Conservation (phyloP, 805 yeast genomes). For the Suhomyces vadensis region DNA sequence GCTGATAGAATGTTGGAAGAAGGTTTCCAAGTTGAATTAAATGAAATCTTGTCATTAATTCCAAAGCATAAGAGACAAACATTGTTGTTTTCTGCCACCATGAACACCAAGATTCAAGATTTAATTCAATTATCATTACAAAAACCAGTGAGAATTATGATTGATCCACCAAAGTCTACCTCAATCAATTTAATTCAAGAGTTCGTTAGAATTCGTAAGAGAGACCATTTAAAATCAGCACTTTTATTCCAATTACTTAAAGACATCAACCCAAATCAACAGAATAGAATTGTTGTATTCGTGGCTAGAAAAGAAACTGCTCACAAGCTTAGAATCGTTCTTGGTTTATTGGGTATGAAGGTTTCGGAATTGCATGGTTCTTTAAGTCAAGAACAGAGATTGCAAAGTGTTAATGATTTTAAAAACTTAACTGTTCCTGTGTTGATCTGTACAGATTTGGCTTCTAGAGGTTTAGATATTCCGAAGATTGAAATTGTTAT, state of each 20-base stretch:
- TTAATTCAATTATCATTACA: conserved; percentile 84
- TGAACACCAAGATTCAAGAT: conserved; percentile 90
- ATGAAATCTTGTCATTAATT: conserved; percentile 81
- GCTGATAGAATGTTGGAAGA: conserved; percentile 99
- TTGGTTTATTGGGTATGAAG: conserved; percentile 73
- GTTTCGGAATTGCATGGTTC: conserved; percentile 85
- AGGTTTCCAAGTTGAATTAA: conserved; percentile 94
- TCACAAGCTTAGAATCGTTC: conserved; percentile 74
- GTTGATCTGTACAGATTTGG: conserved; percentile 93
- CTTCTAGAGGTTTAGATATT: conserved; percentile 98
- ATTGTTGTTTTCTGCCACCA: conserved; percentile 92
- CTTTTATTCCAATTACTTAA: conserved; percentile 70
- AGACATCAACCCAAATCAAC: conserved; percentile 60
- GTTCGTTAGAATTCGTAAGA: conserved; percentile 90
- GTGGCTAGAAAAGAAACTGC: conserved; percentile 91
- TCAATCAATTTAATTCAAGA: conserved; percentile 90
- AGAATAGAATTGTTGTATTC: conserved; percentile 80
- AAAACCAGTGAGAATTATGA: conserved; percentile 92
- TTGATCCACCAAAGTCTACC: conserved; percentile 93
- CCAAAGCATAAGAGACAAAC: conserved; percentile 91
- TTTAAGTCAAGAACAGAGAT: conserved; percentile 88
- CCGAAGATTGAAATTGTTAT: conserved; percentile 95
- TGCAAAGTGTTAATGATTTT: conserved; percentile 78
- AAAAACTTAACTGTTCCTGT: conserved; percentile 82
- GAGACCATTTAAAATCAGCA: conserved; percentile 83